phyloP scores from a whole-genome alignment of 768 basidiomycete species.

The Tulasnella sp. region DNA sequence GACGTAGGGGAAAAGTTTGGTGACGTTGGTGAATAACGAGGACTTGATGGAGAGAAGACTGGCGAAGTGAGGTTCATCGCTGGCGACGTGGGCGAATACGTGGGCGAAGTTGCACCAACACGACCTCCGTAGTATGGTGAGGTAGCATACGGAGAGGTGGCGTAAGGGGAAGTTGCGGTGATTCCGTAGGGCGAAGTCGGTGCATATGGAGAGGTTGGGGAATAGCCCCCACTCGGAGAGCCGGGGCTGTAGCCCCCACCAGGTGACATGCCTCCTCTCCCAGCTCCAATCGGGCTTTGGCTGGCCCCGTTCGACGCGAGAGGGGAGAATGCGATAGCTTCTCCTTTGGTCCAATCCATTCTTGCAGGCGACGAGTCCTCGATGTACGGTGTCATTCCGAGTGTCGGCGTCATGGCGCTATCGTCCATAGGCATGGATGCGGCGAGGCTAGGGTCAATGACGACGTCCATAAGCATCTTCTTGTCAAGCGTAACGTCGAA shows the following conservation, averaged over 20 bases:
- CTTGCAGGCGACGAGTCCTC: slow-evolving; percentile 83
- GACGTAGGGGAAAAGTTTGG: slow-evolving; percentile 83
- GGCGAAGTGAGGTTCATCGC: slow-evolving; percentile 36
- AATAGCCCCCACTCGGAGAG: slow-evolving; percentile 76
- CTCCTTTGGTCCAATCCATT: slow-evolving; percentile 63
- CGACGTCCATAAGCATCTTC: slow-evolving; percentile 97
- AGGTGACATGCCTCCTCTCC: slow-evolving; percentile 75
- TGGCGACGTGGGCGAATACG: slow-evolving; percentile 41
- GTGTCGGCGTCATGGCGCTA: slow-evolving; percentile 86
- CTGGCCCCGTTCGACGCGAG: slow-evolving; percentile 73
- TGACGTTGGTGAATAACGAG: slow-evolving; percentile 76
- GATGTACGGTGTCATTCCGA: slow-evolving; percentile 94
- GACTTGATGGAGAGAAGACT: slow-evolving; percentile 36
- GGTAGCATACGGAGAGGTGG: slow-evolving; percentile 75
- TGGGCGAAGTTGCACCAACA: slow-evolving; percentile 36
- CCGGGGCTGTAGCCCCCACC: slow-evolving; percentile 80
- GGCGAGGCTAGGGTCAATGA: slow-evolving; percentile 90
- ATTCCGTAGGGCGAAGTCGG: slow-evolving; percentile 66
- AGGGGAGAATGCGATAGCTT: slow-evolving; percentile 91
- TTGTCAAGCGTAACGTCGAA: slow-evolving; percentile 96
- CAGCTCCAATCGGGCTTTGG: slow-evolving; percentile 76
- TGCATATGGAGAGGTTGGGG: slow-evolving; percentile 85
- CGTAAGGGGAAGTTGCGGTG: slow-evolving; percentile 36
- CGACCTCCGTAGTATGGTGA: slow-evolving; percentile 78
- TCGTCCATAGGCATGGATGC: slow-evolving; percentile 75